phyloP scores from a whole-genome alignment of 1,284 basidiomycete species.

The Meripilus lineatus region DNA sequence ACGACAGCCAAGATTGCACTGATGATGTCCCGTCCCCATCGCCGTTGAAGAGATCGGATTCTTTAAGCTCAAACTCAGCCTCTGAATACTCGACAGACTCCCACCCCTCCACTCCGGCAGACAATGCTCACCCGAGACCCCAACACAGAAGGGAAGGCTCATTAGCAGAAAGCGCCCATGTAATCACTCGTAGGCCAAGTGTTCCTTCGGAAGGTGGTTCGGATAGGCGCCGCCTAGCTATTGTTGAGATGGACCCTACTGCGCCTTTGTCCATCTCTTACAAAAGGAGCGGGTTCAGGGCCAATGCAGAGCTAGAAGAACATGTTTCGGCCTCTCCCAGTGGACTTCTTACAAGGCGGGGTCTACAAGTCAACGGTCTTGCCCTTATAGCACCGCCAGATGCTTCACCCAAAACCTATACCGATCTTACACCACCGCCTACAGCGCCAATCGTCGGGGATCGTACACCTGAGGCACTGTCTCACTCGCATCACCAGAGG shows the following conservation, averaged over 20 bases:
- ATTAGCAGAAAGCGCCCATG: conserved; percentile 26
- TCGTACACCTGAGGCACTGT: conserved; percentile 14
- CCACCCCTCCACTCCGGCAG: conserved; percentile 14
- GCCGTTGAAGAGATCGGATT: conserved; percentile 10
- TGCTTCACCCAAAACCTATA: conserved; percentile 48
- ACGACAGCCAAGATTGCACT: background rate
- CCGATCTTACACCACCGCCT: conserved; percentile 47
- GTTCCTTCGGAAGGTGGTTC: conserved; percentile 50
- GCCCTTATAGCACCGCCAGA: conserved; percentile 68
- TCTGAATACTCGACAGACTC: conserved; percentile 44
- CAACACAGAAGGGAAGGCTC: conserved; percentile 23
- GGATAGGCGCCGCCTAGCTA: conserved; percentile 61
- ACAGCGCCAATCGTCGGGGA: conserved; percentile 34
- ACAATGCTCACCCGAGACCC: too few relatives aligned
- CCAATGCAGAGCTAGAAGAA: conserved; percentile 12
- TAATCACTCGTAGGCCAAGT: conserved; percentile 40
- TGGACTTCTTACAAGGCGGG: conserved; percentile 37
- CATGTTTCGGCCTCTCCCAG: conserved; percentile 18
- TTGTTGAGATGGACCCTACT: conserved; percentile 51
- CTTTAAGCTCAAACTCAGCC: conserved; percentile 26
- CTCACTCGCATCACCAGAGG: conserved; percentile 30
- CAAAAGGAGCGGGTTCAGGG: conserved; percentile 18
- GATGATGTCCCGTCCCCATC: conserved; percentile 4
- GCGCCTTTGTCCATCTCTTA: conserved; percentile 18
- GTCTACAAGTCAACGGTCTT: conserved; percentile 44